Conservation (phyloP, 169 alveolate species). For the Plasmodium vivax region DNA sequence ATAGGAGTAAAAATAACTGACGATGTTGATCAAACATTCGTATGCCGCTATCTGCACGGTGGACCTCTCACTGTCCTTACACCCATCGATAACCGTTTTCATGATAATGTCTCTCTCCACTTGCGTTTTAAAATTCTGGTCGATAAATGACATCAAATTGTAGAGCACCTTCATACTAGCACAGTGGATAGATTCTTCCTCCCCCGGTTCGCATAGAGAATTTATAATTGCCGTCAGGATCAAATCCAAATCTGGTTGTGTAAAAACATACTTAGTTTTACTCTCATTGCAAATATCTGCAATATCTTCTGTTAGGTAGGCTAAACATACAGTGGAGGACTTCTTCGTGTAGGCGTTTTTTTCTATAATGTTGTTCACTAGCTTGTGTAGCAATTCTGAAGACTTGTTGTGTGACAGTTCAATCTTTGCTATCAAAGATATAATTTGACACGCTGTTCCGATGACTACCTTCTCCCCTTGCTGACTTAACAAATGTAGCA, state of each 20-base stretch:
- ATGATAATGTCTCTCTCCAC: conserved; percentile 83
- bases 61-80: conserved; percentile 79
- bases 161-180: conserved; percentile 81
- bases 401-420: conserved; percentile 88
- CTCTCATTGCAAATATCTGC: conserved; percentile 80
- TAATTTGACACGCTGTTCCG: conserved; percentile 89
- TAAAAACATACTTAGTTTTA: conserved; percentile 79
- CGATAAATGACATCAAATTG: conserved; percentile 79
- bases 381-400: conserved; percentile 88
- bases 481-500: conserved; percentile 82
- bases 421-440: conserved; percentile 87
- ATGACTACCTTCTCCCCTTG: conserved; percentile 84
- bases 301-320: conserved; percentile 89
- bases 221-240: conserved; percentile 82
- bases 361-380: conserved; percentile 82
- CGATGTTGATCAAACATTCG: conserved; percentile 89
- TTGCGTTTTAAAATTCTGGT: conserved; percentile 79
- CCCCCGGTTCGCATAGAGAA: conserved; percentile 80
- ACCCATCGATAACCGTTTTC: conserved; percentile 85
- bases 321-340: conserved; percentile 85
- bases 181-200: conserved; percentile 77
- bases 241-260: conserved; percentile 78
- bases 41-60: conserved; percentile 89
- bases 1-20: conserved; percentile 85
- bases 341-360: conserved; percentile 85